Evolutionary conservation across 306 rosid species (phyloP).

Genomic region (Ammopiptanthus mongolicus): DNA sequence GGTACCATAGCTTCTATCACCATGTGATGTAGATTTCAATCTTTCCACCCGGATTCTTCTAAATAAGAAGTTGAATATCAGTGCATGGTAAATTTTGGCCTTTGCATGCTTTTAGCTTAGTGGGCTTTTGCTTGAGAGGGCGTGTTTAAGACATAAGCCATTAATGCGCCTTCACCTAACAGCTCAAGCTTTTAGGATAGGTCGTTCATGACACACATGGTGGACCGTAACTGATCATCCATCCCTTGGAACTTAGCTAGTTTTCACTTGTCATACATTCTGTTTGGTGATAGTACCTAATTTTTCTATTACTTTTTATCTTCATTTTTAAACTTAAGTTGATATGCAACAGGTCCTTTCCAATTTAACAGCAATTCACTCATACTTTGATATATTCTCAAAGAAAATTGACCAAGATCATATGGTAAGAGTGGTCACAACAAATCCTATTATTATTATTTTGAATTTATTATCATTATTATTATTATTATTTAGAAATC

Average conservation of each 20-base stretch:
- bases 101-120: neutral
- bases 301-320: neutral
- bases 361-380: slow-evolving; percentile 65
- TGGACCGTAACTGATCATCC: neutral
- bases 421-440: slow-evolving; percentile 47
- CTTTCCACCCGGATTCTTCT: neutral
- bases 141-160: neutral
- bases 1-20: neutral
- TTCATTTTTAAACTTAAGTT: slow-evolving; percentile 8
- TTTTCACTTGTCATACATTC: neutral
- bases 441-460: neutral
- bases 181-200: neutral
- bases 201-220: no score
- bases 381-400: slow-evolving; percentile 71
- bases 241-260: neutral
- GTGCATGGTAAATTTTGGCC: neutral
- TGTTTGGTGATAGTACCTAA: neutral
- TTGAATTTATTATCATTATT: no score
- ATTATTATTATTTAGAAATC: neutral
- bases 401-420: slow-evolving; percentile 59
- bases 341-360: slow-evolving; percentile 61
- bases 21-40: neutral
- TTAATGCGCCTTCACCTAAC: neutral
- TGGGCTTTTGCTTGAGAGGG: neutral
- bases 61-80: neutral